Percentiles rank a stretch among this genome's conserved stretches.
These are phyloP conservation scores for Sporothrix brasiliensis DNA, from an alignment of 2,329 filamentous ascomycete species.

Conservation along the genomic window DNA sequence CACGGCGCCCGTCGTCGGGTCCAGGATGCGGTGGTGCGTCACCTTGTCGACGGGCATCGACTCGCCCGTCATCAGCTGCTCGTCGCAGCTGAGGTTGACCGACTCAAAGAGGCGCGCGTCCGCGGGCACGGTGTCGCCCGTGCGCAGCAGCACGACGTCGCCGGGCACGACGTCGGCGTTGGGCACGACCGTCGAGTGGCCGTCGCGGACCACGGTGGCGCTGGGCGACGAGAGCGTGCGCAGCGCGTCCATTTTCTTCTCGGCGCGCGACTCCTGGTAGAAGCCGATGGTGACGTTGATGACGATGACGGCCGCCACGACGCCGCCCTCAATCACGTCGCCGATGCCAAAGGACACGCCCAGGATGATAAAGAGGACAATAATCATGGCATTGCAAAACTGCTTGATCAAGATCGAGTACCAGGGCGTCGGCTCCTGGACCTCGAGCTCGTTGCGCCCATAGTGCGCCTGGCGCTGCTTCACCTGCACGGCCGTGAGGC, in stretches of 20 bases:
- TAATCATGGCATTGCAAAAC: conserved; percentile 75
- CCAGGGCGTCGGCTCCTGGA: conserved; percentile 68
- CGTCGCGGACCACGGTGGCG: conserved; percentile 63
- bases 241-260: conserved; percentile 68
- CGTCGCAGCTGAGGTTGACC: conserved; percentile 80
- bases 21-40: conserved; percentile 52
- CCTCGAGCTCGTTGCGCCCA: conserved; percentile 70
- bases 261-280: conserved; percentile 65
- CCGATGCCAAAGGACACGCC: conserved; percentile 67
- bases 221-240: conserved; percentile 65
- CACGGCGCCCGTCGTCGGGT: conserved; percentile 51
- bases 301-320: conserved; percentile 47
- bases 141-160: conserved; percentile 68
- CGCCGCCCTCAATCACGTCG: conserved; percentile 47
- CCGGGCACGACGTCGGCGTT: conserved; percentile 70
- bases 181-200: conserved; percentile 59
- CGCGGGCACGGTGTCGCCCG: conserved; percentile 74
- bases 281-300: conserved; percentile 72
- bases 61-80: conserved; percentile 76
- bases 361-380: conserved; percentile 73
- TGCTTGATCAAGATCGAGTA: conserved; percentile 73
- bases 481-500: conserved; percentile 64
- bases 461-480: conserved; percentile 60
- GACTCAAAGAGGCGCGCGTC: conserved; percentile 70
- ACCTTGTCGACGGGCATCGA: conserved; percentile 72